Conservation (phyloP, 2,329 filamentous ascomycete genomes). For the Diaporthe sp. region DNA sequence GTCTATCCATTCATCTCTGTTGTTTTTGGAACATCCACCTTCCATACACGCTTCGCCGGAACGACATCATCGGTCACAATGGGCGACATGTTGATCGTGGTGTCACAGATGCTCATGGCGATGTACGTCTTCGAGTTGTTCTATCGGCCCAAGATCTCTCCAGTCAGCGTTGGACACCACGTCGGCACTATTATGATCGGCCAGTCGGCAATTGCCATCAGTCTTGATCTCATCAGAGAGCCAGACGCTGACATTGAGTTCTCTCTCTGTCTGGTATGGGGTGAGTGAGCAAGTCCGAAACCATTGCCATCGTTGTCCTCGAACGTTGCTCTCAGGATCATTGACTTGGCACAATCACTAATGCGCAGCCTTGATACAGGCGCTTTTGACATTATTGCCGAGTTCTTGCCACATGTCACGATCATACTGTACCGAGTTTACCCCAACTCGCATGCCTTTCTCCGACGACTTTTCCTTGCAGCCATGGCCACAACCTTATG, state of each 20-base stretch:
- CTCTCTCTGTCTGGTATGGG: conserved; percentile 31
- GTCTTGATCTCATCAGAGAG: conserved; percentile 28
- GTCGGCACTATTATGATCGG: conserved; percentile 30
- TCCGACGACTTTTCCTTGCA: conserved; percentile 11
- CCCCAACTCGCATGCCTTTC: conserved; percentile 17
- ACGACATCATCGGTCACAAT: conserved; percentile 8
- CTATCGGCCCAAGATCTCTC: conserved; percentile 31
- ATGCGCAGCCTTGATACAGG: background rate
- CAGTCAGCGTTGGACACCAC: conserved; percentile 28
- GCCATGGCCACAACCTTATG: conserved; percentile 19
- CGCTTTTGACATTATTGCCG: conserved; percentile 28
- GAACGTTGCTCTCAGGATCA: too few relatives aligned
- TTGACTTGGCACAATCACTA: background rate
- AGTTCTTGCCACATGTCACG: conserved; percentile 30
- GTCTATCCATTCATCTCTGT: conserved; percentile 28
- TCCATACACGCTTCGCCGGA: conserved; percentile 7
- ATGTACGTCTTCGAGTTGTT: conserved; percentile 34
- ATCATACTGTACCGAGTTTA: conserved; percentile 30
- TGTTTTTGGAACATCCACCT: conserved; percentile 23
- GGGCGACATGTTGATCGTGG: conserved; percentile 32
- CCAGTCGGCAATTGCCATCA: conserved; percentile 32
- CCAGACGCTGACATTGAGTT: conserved; percentile 32
- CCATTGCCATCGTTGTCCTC: background rate
- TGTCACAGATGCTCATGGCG: conserved; percentile 25
- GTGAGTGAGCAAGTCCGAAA: background rate